phyloP scores from a whole-genome alignment of 2,329 filamentous ascomycete species.

The Cercospora zeae-maydis region DNA sequence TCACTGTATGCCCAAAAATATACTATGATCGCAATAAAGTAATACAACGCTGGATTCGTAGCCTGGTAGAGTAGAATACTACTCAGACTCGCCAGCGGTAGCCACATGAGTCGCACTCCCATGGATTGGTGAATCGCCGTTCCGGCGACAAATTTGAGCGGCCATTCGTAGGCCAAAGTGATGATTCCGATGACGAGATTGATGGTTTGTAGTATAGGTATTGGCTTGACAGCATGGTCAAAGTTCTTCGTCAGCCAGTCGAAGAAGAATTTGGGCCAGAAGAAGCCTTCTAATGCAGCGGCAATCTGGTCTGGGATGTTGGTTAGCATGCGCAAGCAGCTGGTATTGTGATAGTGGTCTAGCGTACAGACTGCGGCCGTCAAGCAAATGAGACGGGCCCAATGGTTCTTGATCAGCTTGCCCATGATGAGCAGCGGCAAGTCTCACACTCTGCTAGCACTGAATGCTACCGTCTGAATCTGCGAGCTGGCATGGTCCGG shows the following conservation, averaged over 20 bases:
- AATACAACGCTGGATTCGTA: conserved; percentile 89
- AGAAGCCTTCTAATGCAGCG: conserved; percentile 80
- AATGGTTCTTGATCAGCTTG: conserved; percentile 99
- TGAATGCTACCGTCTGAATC: conserved; percentile 15
- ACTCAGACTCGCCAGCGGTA: conserved; percentile 73
- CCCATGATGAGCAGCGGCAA: conserved; percentile 61
- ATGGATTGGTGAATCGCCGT: conserved; percentile 79
- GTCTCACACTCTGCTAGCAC: conserved; percentile 13
- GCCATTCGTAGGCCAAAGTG: conserved; percentile 88
- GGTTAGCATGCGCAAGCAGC: neutral
- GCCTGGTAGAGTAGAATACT: conserved; percentile 83
- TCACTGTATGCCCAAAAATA: conserved; percentile 98
- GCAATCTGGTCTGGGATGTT: conserved; percentile 71
- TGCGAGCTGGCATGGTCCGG: conserved; percentile 19
- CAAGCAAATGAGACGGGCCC: conserved; percentile 89
- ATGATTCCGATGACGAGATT: conserved; percentile 79
- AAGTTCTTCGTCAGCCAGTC: conserved; percentile 92
- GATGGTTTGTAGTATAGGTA: conserved; percentile 85
- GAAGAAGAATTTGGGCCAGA: conserved; percentile 99
- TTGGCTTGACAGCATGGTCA: conserved; percentile 76
- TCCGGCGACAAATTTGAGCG: conserved; percentile 72
- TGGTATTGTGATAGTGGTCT: neutral
- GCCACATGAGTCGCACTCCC: conserved; percentile 75
- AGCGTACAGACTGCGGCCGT: conserved; percentile 71
- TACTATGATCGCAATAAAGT: conserved; percentile 75